Base-by-base conservation (phyloP, 805 yeast species). In the Sugiyamaella smithiae region DNA sequence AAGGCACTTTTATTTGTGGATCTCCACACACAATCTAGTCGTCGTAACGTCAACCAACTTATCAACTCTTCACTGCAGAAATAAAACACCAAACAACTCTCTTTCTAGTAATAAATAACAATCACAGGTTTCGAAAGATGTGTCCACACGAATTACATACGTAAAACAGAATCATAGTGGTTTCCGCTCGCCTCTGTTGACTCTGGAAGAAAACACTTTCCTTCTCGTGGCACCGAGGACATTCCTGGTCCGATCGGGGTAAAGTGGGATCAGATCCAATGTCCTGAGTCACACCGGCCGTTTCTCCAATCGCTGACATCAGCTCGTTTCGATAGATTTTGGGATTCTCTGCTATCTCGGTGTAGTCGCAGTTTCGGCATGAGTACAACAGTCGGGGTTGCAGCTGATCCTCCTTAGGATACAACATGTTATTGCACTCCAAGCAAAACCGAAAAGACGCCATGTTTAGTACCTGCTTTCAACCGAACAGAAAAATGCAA, bases 121-220 rank as follows among this genome's bases (percentile, higher is more conserved):
- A n/a, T n/a, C n/a, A n/a, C n/a, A n/a, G n/a, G n/a, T n/a, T n/a
- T n/a, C 57, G 51, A 79, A 85, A 63, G 45, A 85, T 88, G 62
- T 85, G 81, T 56, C 87, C 85, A 67, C 99, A 91, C 47, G 82
- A 77, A 58, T 86, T 69, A 67, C 99, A 91, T 46, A 93, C 99
- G 67, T 88, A 93, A 37, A 60, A 60, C 48, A 60, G 48, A 20
- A 60, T 64, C 99, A 93, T 93, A 51, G 91, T 83, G 1, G 99
- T 93, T 65, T 93, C 99, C 44, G 88, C 89, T 49, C 97, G 78
- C 61, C 90, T 80, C 69, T 93, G 97, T 67, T 93, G 99, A 22
- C 93, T 82, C 69, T 93, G 99, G 77, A 93, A 93, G 66, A 93
- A 93, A 33, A 93, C 99, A 68, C 96, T 88, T 58, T 90, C 96